A percentile compares a stretch with the other conserved stretches of the same genome.
Conservation (phyloP, 2,329 filamentous ascomycete species). For the Fusarium illudens region DNA sequence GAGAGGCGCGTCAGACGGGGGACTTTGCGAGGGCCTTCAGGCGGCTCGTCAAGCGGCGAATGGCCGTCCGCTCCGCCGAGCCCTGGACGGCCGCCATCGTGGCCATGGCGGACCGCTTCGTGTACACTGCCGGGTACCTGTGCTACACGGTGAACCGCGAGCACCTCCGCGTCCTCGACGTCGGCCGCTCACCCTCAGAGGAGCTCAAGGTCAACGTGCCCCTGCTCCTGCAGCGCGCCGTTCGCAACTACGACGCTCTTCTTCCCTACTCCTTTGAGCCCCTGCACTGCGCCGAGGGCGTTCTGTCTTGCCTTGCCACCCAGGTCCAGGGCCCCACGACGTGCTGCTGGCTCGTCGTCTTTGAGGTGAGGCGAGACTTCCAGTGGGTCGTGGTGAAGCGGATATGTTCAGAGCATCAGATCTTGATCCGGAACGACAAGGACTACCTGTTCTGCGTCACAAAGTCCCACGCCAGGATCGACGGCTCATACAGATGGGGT, state of each 20-base stretch:
- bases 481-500: slow-evolving; percentile 70
- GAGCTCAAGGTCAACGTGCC: slow-evolving; percentile 67
- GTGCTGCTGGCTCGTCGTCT: slow-evolving; percentile 62
- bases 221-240: slow-evolving; percentile 47
- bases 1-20: slow-evolving; percentile 24
- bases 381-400: slow-evolving; percentile 52
- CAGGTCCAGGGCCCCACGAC: slow-evolving; percentile 47
- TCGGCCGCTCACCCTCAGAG: slow-evolving; percentile 56
- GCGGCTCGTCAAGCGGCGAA: slow-evolving; percentile 67
- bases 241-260: slow-evolving; percentile 48
- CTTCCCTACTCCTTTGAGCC: slow-evolving; percentile 59
- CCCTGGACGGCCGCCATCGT: slow-evolving; percentile 70
- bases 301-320: slow-evolving; percentile 66
- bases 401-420: slow-evolving; percentile 58
- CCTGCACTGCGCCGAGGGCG: slow-evolving; percentile 64
- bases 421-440: slow-evolving; percentile 73
- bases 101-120: slow-evolving; percentile 67
- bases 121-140: slow-evolving; percentile 70
- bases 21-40: slow-evolving; percentile 52
- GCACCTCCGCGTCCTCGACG: slow-evolving; percentile 65
- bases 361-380: slow-evolving; percentile 51
- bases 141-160: slow-evolving; percentile 64
- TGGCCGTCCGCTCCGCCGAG: slow-evolving; percentile 66
- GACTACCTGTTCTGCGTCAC: slow-evolving; percentile 73
- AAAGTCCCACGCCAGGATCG: slow-evolving; percentile 61